Conservation (phyloP, 2,329 filamentous ascomycete genomes). For the Penicillium sp. region DNA sequence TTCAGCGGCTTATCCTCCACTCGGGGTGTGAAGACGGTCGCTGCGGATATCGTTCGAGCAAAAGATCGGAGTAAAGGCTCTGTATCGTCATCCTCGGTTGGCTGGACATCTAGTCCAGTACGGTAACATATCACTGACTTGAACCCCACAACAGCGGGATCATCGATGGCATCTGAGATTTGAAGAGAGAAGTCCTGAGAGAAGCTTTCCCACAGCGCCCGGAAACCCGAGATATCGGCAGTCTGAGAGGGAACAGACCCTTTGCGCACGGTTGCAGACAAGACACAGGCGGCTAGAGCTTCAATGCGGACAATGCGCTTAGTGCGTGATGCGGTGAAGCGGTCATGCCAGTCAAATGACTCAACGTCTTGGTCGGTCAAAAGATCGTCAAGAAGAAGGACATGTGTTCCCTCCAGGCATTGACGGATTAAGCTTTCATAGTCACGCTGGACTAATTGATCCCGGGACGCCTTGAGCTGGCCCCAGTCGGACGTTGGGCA, state of each 20-base stretch:
- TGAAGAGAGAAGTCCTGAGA: slow-evolving; percentile 37
- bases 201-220: slow-evolving; percentile 30
- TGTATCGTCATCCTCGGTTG: slow-evolving; percentile 50
- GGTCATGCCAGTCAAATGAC: slow-evolving; percentile 67
- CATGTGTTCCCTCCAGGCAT: slow-evolving; percentile 75
- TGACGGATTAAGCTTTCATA: slow-evolving; percentile 63
- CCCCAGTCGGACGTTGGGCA: slow-evolving; percentile 66
- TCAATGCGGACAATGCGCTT: slow-evolving; percentile 81
- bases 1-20: slow-evolving; percentile 70
- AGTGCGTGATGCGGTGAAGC: slow-evolving; percentile 66
- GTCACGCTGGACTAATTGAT: slow-evolving; percentile 53
- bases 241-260: slow-evolving; percentile 32
- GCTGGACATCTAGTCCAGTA: slow-evolving; percentile 70
- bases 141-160: slow-evolving; percentile 75
- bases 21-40: slow-evolving; percentile 34
- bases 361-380: slow-evolving; percentile 63
- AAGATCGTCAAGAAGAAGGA: slow-evolving; percentile 79
- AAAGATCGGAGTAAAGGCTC: slow-evolving; percentile 34
- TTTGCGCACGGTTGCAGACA: slow-evolving; percentile 53
- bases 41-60: slow-evolving; percentile 32
- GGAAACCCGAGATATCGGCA: slow-evolving; percentile 30
- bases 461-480: slow-evolving; percentile 56
- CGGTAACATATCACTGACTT: slow-evolving; percentile 85
- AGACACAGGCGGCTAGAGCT: slow-evolving; percentile 67
- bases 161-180: slow-evolving; percentile 63